phyloP scores from a whole-genome alignment of 208 protist species.

The Acanthamoeba polyphaga region DNA sequence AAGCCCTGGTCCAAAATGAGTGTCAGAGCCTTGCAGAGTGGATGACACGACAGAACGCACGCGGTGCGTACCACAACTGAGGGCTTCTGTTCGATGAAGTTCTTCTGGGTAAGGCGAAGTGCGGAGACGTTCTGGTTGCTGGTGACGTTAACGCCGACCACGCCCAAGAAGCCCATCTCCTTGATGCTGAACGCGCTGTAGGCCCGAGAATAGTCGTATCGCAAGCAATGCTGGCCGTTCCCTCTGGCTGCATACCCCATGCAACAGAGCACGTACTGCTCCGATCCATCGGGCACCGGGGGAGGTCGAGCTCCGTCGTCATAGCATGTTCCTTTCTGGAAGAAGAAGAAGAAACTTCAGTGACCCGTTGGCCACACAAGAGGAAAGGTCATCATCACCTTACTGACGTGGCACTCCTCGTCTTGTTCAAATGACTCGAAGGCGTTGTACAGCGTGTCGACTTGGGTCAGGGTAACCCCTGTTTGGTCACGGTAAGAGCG shows the following conservation, averaged over 20 bases:
- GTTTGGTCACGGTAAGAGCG: neutral
- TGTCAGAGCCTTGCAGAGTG: too few relatives aligned
- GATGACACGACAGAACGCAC: too few relatives aligned
- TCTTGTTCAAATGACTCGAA: neutral
- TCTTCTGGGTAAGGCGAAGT: neutral
- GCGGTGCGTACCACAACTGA: neutral
- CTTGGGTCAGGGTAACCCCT: neutral
- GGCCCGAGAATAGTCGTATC: neutral
- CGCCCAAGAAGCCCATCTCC: neutral
- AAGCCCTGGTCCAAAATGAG: neutral
- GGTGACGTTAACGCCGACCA: neutral
- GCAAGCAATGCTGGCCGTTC: conserved; percentile 41
- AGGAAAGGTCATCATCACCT: neutral
- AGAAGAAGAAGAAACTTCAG: neutral
- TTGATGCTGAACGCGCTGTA: neutral
- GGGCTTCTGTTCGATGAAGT: neutral
- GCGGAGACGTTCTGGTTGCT: neutral
- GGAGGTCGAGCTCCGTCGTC: neutral
- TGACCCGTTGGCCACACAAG: neutral
- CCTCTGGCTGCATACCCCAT: neutral
- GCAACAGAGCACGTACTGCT: conserved; percentile 39
- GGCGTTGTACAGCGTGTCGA: conserved; percentile 15
- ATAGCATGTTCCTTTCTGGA: neutral
- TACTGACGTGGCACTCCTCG: conserved; percentile 14
- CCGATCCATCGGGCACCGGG: neutral